Percentiles rank a stretch among this genome's conserved stretches.
These are phyloP conservation scores for Fraxinus latifolia DNA, from an alignment of 305 asterid species.

Conservation along the genomic window DNA sequence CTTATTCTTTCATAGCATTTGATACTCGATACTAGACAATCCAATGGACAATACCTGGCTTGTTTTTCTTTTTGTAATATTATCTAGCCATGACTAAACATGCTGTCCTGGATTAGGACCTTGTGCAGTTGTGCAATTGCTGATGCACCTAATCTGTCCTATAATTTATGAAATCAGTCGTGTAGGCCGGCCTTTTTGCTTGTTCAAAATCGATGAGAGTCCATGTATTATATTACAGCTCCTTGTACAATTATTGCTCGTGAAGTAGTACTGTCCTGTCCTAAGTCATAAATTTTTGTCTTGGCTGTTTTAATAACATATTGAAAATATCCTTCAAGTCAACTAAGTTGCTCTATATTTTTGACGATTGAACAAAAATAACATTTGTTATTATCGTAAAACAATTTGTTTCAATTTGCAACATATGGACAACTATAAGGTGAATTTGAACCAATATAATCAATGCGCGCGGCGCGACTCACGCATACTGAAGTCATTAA, in stretches of 20 bases:
- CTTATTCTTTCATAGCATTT: not conserved
- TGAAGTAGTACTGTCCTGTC: not conserved
- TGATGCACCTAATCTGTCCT: not conserved
- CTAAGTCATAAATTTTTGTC: not conserved
- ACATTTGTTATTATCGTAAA: not conserved
- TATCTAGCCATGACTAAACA: not conserved
- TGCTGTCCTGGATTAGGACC: not conserved
- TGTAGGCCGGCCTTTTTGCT: not conserved
- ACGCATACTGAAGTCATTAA: not conserved
- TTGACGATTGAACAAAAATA: not conserved
- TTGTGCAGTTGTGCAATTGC: not conserved
- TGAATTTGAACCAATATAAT: not conserved
- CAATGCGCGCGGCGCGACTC: not conserved
- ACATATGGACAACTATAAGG: not conserved
- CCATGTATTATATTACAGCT: not conserved
- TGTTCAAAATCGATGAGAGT: not conserved
- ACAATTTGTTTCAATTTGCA: not conserved
- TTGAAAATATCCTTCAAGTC: not conserved
- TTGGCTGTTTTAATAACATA: not conserved
- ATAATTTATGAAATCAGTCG: not conserved
- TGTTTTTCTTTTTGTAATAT: not conserved
- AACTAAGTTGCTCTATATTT: not conserved
- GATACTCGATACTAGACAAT: not conserved
- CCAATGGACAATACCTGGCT: not conserved
- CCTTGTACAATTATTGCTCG: not conserved